Percentiles rank a stretch among this genome's conserved stretches.
Evolutionary conservation across 768 basidiomycete species (phyloP).

Genomic region (Russula foetens): DNA sequence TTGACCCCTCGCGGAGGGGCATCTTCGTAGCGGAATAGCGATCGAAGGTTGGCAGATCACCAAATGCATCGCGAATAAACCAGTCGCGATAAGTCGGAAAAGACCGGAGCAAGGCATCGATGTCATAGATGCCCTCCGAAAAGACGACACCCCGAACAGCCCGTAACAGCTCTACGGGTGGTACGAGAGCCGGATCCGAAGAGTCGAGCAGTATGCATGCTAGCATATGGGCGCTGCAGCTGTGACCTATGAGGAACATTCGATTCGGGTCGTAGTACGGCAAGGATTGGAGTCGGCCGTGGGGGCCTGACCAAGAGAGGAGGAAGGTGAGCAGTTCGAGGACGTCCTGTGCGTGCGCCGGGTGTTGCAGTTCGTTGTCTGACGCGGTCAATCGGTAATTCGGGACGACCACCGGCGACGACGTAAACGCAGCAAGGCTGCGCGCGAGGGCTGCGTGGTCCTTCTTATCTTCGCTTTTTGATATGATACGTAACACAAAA

Average conservation of each 20-base stretch:
- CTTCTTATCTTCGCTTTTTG: constrained; percentile 65
- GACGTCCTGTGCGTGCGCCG: constrained; percentile 60
- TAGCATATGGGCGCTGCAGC: constrained; percentile 78
- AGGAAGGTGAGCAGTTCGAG: constrained; percentile 56
- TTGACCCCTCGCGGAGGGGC: constrained; percentile 28
- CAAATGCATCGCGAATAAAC: constrained; percentile 66
- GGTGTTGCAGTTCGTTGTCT: constrained; percentile 45
- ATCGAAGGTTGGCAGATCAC: constrained; percentile 39
- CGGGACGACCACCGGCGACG: constrained; percentile 55
- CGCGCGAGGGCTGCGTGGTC: constrained; percentile 49
- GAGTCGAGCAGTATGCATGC: constrained; percentile 58
- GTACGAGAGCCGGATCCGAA: constrained; percentile 36
- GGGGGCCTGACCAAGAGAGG: constrained; percentile 36
- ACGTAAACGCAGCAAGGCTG: constrained; percentile 40
- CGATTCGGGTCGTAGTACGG: constrained; percentile 34
- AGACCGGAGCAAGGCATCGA: constrained; percentile 50
- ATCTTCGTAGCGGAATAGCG: constrained; percentile 39
- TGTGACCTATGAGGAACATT: constrained; percentile 67
- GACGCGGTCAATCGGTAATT: constrained; percentile 68
- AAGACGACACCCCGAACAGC: constrained; percentile 47
- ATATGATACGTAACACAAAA: no score
- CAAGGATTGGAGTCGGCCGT: constrained; percentile 11
- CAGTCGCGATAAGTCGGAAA: constrained; percentile 62
- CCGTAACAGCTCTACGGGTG: constrained; percentile 33
- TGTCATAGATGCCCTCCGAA: constrained; percentile 75